Conservation (phyloP, 495 filamentous ascomycete species). For the Trichoderma virens region DNA sequence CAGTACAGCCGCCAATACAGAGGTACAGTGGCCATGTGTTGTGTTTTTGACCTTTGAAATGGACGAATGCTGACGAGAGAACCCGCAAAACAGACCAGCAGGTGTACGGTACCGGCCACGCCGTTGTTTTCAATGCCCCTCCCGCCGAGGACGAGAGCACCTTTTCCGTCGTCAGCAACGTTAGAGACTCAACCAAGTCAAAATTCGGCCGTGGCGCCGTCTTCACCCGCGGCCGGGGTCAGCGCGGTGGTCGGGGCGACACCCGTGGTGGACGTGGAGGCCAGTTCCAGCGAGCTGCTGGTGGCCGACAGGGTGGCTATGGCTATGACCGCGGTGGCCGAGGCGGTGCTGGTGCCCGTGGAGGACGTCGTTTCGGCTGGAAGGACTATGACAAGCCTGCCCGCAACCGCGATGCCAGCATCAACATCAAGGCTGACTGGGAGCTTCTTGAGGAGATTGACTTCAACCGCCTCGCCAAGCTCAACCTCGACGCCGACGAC, state of each 20-base stretch:
- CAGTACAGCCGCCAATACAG: constrained; percentile 88
- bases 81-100: constrained; percentile 64
- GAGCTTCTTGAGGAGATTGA: constrained; percentile 95
- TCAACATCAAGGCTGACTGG: constrained; percentile 93
- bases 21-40: constrained; percentile 48
- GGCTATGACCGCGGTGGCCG: constrained; percentile 59
- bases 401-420: constrained; percentile 87
- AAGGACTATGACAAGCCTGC: constrained; percentile 98
- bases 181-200: constrained; percentile 70
- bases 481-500: constrained; percentile 88
- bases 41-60: background rate
- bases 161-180: constrained; percentile 97
- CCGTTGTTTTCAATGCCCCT: constrained; percentile 80
- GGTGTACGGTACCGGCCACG: constrained; percentile 86
- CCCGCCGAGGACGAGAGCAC: constrained; percentile 90
- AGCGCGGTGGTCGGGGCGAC: constrained; percentile 65
- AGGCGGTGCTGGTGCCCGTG: constrained; percentile 45
- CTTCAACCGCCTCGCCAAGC: constrained; percentile 86
- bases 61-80: background rate
- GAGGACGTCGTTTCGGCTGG: constrained; percentile 89
- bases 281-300: constrained; percentile 36
- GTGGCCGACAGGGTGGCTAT: constrained; percentile 36
- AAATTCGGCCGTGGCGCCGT: constrained; percentile 86
- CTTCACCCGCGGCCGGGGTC: constrained; percentile 78
- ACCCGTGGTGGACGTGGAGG: constrained; percentile 57